Evolutionary conservation across 2,329 filamentous ascomycete genomes (phyloP), one percentile per base, ranked within the genome.

Genomic region (Arthrocladium fulminans): DNA sequence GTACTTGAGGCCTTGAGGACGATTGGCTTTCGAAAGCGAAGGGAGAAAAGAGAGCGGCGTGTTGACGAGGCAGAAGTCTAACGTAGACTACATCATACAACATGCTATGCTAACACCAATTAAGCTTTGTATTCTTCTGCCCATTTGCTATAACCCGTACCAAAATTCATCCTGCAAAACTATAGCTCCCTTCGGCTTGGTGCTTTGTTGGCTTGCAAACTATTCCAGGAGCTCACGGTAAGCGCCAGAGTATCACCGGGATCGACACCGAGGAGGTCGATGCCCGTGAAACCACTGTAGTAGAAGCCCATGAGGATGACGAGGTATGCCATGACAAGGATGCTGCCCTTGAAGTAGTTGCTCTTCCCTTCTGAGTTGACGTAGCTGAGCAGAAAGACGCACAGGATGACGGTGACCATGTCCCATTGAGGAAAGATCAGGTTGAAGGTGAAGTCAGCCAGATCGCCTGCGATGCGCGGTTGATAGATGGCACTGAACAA

Each of bases 331-430:
- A 98, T 73, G 54, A 97, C 81, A 45, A 98, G 74, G 58, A 97
- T 96, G 56, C 87, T 94, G 45, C 92, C 92, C 72, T 98, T 98
- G 80, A 98, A 98, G 68, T 98, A 98, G 68, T 98, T 98, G 73
- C 89, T 97, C 79, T 98, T 98, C 34, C 92, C 92, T 69, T 98
- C 92, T 45, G 90, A 87, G 60, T 97, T 94, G 74, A 98, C 90
- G 73, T 97, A 95, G 61, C 88, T 95, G 56, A 98, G 80, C 49
- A 98, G 72, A 71, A 98, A 95, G 15, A 98, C 88, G 61, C 90
- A 96, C 13, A 98, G 65, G 51, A 97, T 95, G 13, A 97, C 88
- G 0, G 87, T 95, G 10, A 97, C 83, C 87, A 98, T 94, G 65
- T 98, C 92, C 90, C 90, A 98, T 66, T 98, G 92, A 1, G 92